Conservation (phyloP, 352 stramenopile species). For the Plasmopara viticola region DNA sequence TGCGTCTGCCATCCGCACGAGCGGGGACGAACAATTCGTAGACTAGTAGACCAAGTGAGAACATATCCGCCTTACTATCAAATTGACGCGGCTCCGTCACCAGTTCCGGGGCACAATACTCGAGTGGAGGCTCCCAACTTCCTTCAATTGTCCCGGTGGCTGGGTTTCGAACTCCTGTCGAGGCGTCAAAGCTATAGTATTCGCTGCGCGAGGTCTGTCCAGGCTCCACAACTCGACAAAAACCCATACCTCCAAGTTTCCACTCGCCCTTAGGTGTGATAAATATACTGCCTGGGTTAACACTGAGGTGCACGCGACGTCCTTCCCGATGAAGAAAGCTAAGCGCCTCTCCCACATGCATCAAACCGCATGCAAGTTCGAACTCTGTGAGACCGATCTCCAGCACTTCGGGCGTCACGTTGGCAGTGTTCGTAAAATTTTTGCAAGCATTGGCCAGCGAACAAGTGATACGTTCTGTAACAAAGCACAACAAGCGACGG, state of each 20-base stretch:
- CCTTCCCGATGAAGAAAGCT: slow-evolving; percentile 87
- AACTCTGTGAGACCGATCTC: slow-evolving; percentile 86
- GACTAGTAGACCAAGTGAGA: slow-evolving; percentile 75
- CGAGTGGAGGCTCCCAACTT: slow-evolving; percentile 74
- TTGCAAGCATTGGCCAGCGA: slow-evolving; percentile 88
- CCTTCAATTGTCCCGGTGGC: slow-evolving; percentile 49
- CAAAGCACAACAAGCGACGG: slow-evolving; percentile 81
- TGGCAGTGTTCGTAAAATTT: slow-evolving; percentile 81
- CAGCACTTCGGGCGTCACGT: slow-evolving; percentile 81
- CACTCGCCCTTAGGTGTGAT: slow-evolving; percentile 88
- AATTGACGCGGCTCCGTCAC: slow-evolving; percentile 81
- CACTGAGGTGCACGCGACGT: slow-evolving; percentile 79
- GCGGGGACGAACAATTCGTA: slow-evolving; percentile 82
- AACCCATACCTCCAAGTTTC: slow-evolving; percentile 89
- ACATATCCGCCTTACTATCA: slow-evolving; percentile 78
- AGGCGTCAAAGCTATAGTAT: slow-evolving; percentile 66
- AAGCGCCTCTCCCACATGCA: slow-evolving; percentile 85
- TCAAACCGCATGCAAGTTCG: slow-evolving; percentile 81
- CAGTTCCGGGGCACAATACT: slow-evolving; percentile 83
- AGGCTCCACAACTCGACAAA: slow-evolving; percentile 78
- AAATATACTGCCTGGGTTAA: slow-evolving; percentile 86
- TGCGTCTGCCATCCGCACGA: slow-evolving; percentile 69
- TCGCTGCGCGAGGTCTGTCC: slow-evolving; percentile 77
- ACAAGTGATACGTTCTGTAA: slow-evolving; percentile 86
- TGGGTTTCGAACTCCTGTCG: slow-evolving; percentile 46